Evolutionary conservation across 306 rosid genomes (phyloP), one percentile per base, ranked within the genome.

Genomic region (Vigna angularis): DNA sequence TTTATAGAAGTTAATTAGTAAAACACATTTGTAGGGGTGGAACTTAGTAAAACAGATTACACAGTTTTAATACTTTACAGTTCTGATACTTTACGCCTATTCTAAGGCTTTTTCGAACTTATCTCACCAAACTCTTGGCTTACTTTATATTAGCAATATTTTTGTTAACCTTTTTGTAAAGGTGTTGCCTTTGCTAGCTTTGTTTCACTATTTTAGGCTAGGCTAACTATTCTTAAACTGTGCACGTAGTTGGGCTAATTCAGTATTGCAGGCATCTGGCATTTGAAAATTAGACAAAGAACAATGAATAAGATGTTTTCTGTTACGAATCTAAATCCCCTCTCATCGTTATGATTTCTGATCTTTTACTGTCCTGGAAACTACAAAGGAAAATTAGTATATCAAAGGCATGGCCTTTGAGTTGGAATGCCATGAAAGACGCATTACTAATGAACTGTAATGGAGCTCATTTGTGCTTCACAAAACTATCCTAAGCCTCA

Each of bases 371-470:
- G 10, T 44, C 7, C n/a, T 4, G 22, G 68, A 57, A 61, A 30
- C 22, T 73, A 65, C 51, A 69, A 49, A 53, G 72, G 75, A 9
- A 48, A 53, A 76, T n/a, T 24, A 32, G 79, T 68, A 75, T 80
- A 48, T 83, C 68, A 11, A 52, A 57, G 70, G 70, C 70, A 66
- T 42, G 81, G 87, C 85, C 40, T n/a, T 74, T 36, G 74, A 17
- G 7, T 66, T 48, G 70, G 38, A 76, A 82, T 62, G 50, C 10
- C 61, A 82, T 52, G 11, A 5, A 72, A 64, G 61, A 72, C 50
- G 32, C 69, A 76, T 47, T 56, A 72, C 69, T 74, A 76, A 83
- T 83, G 90, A 85, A 85, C 80, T 59, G 77, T 56, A 86, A 75
- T 76, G 78, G 74, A 63, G 47, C 50, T 66, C 74, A 62, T 53